Conservation (phyloP, 768 basidiomycete genomes). For the Suillus americanus region DNA sequence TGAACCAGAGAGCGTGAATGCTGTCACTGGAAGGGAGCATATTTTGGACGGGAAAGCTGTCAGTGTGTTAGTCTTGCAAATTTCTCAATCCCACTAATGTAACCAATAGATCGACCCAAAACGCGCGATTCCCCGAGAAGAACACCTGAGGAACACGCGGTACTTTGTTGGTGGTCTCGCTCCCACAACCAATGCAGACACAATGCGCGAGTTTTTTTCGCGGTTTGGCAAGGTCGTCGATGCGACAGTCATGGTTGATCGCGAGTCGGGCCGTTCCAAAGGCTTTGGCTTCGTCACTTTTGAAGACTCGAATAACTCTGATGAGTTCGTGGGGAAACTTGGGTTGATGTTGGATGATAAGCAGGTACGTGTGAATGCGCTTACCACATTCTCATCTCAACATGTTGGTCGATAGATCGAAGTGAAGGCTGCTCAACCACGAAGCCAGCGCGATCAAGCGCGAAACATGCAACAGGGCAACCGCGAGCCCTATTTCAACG, state of each 20-base stretch:
- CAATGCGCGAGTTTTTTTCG: conserved; percentile 68
- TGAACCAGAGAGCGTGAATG: conserved; percentile 59
- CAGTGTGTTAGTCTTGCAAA: conserved; percentile 19
- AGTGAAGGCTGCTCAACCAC: conserved; percentile 78
- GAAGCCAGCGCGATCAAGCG: conserved; percentile 60
- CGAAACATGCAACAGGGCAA: conserved; percentile 28
- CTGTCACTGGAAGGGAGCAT: conserved; percentile 68
- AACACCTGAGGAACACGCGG: conserved; percentile 72
- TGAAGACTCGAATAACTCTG: conserved; percentile 59
- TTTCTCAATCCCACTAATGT: background rate
- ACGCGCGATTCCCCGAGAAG: conserved; percentile 81
- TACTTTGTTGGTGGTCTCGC: conserved; percentile 82
- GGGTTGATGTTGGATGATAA: conserved; percentile 75
- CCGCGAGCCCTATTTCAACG: conserved; percentile 33
- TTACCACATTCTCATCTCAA: background rate
- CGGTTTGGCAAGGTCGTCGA: conserved; percentile 81
- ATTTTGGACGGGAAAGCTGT: conserved; percentile 79
- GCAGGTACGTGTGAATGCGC: conserved; percentile 44
- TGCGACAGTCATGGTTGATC: conserved; percentile 84
- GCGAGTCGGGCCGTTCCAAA: conserved; percentile 71
- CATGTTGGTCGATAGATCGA: conserved; percentile 55
- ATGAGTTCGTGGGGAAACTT: conserved; percentile 65
- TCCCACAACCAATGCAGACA: conserved; percentile 64
- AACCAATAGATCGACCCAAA: conserved; percentile 77
- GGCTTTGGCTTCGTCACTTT: conserved; percentile 89